Evolutionary conservation across 192 early-diverging fungal genomes (phyloP).

Genomic region (Chytriomyces confervae): DNA sequence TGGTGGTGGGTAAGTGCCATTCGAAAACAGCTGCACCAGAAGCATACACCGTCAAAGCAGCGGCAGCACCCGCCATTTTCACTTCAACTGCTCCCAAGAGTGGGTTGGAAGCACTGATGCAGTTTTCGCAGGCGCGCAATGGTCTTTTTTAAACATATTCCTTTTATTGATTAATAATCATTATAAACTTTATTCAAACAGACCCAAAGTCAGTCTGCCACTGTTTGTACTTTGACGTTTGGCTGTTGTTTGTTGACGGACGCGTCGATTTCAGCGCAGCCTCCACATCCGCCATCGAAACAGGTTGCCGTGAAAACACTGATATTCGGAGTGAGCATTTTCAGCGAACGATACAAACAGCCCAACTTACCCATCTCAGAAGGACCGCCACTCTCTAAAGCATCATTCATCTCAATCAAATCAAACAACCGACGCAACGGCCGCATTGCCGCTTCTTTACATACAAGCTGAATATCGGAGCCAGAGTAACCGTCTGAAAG

Average conservation of each 20-base stretch:
- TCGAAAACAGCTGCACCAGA: not conserved
- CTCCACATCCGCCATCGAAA: slow-evolving; percentile 22
- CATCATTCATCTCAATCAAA: slow-evolving; percentile 43
- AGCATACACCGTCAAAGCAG: not conserved
- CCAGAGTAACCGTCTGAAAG: slow-evolving; percentile 61
- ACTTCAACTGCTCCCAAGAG: not conserved
- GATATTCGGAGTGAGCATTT: not conserved
- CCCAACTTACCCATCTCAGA: not conserved
- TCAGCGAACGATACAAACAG: not conserved
- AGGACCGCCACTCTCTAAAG: not conserved
- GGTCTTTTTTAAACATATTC: not conserved
- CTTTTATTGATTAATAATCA: not conserved
- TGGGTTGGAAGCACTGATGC: not conserved
- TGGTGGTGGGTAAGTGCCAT: not conserved
- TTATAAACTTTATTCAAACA: no score
- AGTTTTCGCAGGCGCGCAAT: not conserved
- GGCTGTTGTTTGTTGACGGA: slow-evolving; percentile 17
- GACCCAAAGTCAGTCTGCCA: slow-evolving; percentile 25
- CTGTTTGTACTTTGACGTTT: slow-evolving; percentile 11
- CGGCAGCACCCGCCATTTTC: not conserved
- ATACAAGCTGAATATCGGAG: slow-evolving; percentile 61
- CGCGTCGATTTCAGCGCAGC: slow-evolving; percentile 15
- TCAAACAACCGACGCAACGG: slow-evolving; percentile 59
- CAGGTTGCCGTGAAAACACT: slow-evolving; percentile 17
- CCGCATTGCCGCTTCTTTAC: slow-evolving; percentile 63